Percentiles rank a stretch among this genome's conserved stretches.
Conservation (phyloP, 768 basidiomycete species). For the Dentipellis sp. region DNA sequence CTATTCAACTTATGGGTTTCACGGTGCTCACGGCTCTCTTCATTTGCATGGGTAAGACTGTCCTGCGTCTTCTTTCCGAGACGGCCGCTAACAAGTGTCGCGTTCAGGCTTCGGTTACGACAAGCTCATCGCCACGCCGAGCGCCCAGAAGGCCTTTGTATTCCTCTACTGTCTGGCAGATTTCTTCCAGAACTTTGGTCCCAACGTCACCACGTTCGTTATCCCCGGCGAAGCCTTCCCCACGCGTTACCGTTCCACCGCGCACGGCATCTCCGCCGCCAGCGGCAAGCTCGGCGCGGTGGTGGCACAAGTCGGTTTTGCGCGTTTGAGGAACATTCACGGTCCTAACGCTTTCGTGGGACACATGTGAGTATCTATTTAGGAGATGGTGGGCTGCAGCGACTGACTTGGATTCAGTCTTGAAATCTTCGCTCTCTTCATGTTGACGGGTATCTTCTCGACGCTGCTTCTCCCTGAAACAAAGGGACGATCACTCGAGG, state of each 20-base stretch:
- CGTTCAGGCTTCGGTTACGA: slow-evolving; percentile 56
- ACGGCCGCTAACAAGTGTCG: slow-evolving; percentile 2
- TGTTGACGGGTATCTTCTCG: slow-evolving; percentile 78
- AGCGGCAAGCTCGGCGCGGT: slow-evolving; percentile 80
- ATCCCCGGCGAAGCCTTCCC: slow-evolving; percentile 82
- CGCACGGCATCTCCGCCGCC: slow-evolving; percentile 78
- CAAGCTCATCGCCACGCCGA: slow-evolving; percentile 35
- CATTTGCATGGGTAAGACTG: slow-evolving; percentile 51
- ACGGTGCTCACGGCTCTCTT: slow-evolving; percentile 55
- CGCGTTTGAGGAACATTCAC: slow-evolving; percentile 56
- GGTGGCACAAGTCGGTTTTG: slow-evolving; percentile 71
- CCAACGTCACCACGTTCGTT: slow-evolving; percentile 73
- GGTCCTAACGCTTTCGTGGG: slow-evolving; percentile 51
- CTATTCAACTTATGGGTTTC: slow-evolving; percentile 78
- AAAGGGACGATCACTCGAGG: slow-evolving; percentile 55
- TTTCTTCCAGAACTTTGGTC: slow-evolving; percentile 88
- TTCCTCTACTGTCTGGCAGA: slow-evolving; percentile 82
- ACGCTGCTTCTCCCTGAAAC: slow-evolving; percentile 79
- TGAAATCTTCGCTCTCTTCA: slow-evolving; percentile 79
- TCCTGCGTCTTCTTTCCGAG: neutral
- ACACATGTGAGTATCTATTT: slow-evolving; percentile 49
- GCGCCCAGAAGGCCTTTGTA: slow-evolving; percentile 52
- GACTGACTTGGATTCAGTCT: slow-evolving; percentile 30
- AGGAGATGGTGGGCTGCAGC: too few relatives aligned
- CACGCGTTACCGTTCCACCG: slow-evolving; percentile 81